Conservation (phyloP, 2,329 filamentous ascomycete genomes). For the Aplosporella prunicola region DNA sequence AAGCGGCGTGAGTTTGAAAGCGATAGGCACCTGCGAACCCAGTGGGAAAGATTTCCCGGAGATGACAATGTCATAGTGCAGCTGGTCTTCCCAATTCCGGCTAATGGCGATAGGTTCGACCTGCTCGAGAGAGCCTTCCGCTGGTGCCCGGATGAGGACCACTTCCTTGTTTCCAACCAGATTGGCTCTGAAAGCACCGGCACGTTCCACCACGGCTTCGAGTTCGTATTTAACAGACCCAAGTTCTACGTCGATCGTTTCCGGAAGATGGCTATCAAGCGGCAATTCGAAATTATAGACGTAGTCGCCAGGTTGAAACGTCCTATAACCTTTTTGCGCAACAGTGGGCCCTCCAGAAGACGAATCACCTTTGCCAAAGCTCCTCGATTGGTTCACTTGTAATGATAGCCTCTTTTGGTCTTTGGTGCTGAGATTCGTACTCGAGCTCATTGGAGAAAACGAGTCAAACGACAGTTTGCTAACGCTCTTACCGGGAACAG, state of each 20-base stretch:
- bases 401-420: conserved; percentile 63
- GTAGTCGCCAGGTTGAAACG: conserved; percentile 69
- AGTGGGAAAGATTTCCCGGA: conserved; percentile 92
- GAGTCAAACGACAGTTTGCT: conserved; percentile 13
- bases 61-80: conserved; percentile 93
- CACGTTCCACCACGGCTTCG: conserved; percentile 73
- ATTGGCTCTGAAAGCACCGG: conserved; percentile 84
- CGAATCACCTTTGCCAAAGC: conserved; percentile 71
- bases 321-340: conserved; percentile 72
- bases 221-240: conserved; percentile 83
- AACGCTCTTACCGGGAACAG: conserved; percentile 19
- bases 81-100: conserved; percentile 86
- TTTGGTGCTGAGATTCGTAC: conserved; percentile 35
- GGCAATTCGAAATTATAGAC: conserved; percentile 73
- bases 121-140: conserved; percentile 81
- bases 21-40: conserved; percentile 79
- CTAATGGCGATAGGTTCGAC: conserved; percentile 91
- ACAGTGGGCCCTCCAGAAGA: conserved; percentile 46
- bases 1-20: conserved; percentile 84
- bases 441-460: conserved; percentile 37
- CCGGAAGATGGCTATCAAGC: conserved; percentile 66
- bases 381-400: conserved; percentile 71
- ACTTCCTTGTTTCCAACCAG: conserved; percentile 75
- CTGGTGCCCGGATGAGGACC: conserved; percentile 71
- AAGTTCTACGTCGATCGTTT: conserved; percentile 79